Evolutionary conservation across 2,329 filamentous ascomycete genomes (phyloP).

Genomic region (Ascochyta clinopodiicola): DNA sequence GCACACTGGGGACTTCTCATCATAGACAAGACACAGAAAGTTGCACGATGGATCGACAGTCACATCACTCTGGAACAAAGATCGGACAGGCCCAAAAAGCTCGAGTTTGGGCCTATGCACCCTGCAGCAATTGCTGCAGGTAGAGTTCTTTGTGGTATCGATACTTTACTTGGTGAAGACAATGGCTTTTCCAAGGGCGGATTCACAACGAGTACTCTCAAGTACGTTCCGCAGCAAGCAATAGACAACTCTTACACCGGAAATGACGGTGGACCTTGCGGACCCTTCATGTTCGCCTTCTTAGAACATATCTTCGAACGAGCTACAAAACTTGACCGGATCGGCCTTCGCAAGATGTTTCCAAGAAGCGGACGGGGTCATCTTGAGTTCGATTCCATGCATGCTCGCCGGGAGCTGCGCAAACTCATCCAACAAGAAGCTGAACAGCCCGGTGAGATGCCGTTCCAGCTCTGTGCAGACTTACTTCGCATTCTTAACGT

Average conservation of each 20-base stretch:
- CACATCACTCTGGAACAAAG: too few species aligned
- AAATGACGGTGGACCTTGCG: not conserved
- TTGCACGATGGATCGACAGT: too few species aligned
- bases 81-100: too few species aligned
- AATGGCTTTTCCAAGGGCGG: not conserved
- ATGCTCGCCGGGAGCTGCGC: too few species aligned
- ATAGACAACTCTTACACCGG: too few species aligned
- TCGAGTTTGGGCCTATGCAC: too few species aligned
- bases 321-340: not conserved
- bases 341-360: not conserved
- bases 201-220: not conserved
- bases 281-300: not conserved
- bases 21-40: too few species aligned
- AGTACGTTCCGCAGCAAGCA: not conserved
- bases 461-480: too few species aligned
- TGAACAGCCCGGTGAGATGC: too few species aligned
- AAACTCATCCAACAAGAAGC: too few species aligned
- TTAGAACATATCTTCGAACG: not conserved
- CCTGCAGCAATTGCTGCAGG: not conserved
- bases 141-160: not conserved
- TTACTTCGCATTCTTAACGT: too few species aligned
- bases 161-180: not conserved
- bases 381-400: not conserved
- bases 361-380: not conserved
- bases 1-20: too few species aligned